Evolutionary conservation across 2,329 filamentous ascomycete genomes (phyloP).

Genomic region (Cadophora malorum): DNA sequence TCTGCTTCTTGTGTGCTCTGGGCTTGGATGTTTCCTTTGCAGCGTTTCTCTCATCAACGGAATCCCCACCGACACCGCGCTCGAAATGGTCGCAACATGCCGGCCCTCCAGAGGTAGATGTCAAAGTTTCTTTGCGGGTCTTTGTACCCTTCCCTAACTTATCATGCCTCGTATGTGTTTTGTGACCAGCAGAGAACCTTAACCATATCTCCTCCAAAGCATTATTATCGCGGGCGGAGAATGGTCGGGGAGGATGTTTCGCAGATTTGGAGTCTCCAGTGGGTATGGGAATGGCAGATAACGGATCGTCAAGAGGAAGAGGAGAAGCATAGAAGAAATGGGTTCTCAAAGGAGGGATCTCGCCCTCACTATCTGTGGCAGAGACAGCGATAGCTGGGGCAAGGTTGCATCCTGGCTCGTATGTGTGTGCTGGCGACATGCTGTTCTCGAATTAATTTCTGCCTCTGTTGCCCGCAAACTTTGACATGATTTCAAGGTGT

Average conservation of each 20-base stretch:
- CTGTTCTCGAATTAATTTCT: slow-evolving; percentile 23
- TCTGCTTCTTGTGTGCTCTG: not conserved
- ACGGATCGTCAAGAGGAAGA: slow-evolving; percentile 84
- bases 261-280: slow-evolving; percentile 57
- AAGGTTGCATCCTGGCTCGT: slow-evolving; percentile 43
- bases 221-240: slow-evolving; percentile 79
- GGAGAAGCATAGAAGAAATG: slow-evolving; percentile 88
- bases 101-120: slow-evolving; percentile 31
- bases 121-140: not conserved
- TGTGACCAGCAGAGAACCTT: slow-evolving; percentile 58
- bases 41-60: slow-evolving; percentile 12
- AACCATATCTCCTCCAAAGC: slow-evolving; percentile 82
- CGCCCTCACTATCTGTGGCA: slow-evolving; percentile 44
- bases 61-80: slow-evolving; percentile 16
- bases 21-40: not conserved
- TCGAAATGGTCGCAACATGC: slow-evolving; percentile 20
- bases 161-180: slow-evolving; percentile 53
- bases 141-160: not conserved
- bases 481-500: slow-evolving; percentile 9
- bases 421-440: slow-evolving; percentile 45
- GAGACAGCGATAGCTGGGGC: slow-evolving; percentile 33
- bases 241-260: slow-evolving; percentile 74
- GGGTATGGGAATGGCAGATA: slow-evolving; percentile 68
- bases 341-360: slow-evolving; percentile 65
- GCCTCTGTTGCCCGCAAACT: not conserved